Conservation (phyloP, 108 stramenopile genomes). For the Pseudonitzschia delicatissima region DNA sequence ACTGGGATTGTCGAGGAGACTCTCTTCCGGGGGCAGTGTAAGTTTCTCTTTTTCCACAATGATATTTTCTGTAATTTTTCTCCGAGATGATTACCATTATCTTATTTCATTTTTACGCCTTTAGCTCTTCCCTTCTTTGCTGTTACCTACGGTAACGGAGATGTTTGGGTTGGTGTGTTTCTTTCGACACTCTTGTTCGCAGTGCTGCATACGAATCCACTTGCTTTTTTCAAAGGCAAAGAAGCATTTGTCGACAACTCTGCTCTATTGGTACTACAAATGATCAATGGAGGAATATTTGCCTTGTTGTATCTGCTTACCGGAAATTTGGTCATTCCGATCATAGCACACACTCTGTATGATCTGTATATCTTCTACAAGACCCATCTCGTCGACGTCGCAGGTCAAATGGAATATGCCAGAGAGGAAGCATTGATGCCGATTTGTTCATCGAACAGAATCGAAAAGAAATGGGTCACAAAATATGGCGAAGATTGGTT, state of each 20-base stretch:
- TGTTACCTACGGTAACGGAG: slow-evolving; percentile 17
- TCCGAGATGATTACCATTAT: background rate
- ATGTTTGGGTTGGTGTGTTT: slow-evolving; percentile 12
- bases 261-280: slow-evolving; percentile 23
- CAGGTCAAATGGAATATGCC: slow-evolving; percentile 38
- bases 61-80: background rate
- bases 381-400: slow-evolving; percentile 39
- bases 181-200: slow-evolving; percentile 32
- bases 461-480: slow-evolving; percentile 18
- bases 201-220: slow-evolving; percentile 33
- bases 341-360: slow-evolving; percentile 34
- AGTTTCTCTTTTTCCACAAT: too few species aligned
- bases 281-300: slow-evolving; percentile 29
- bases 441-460: background rate
- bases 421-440: slow-evolving; percentile 17
- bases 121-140: slow-evolving; percentile 19
- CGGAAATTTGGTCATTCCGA: slow-evolving; percentile 32
- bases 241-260: slow-evolving; percentile 29
- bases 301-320: slow-evolving; percentile 17
- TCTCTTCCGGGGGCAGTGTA: slow-evolving; percentile 32
- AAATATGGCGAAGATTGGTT: slow-evolving; percentile 32
- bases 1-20: slow-evolving; percentile 33
- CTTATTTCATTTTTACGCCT: background rate
- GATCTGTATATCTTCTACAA: slow-evolving; percentile 36
- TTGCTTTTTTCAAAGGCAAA: slow-evolving; percentile 21